Base-by-base conservation (phyloP, 495 filamentous ascomycete species). In the Podospora pseudopauciseta region DNA sequence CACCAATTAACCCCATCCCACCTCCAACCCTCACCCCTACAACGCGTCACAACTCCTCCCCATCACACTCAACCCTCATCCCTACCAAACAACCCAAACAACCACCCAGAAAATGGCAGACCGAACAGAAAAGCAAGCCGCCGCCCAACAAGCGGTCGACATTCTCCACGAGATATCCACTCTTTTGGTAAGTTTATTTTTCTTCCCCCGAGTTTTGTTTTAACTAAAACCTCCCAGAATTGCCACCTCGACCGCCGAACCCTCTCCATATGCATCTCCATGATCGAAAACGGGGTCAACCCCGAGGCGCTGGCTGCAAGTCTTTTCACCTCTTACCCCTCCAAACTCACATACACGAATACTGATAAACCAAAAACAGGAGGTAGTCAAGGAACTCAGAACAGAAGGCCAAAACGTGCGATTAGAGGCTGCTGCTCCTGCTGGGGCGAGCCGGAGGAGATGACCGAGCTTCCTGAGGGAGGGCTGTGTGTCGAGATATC, bases 211-310 rank as follows among this genome's bases (percentile, higher is more conserved):
- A 23, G 23, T 23, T 23, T 23, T 1, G 23, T 23, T 23, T 23
- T 23, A 23, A 23, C 23, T 23, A 23, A 23, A 23, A 23, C 23
- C 23, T 23, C 23, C 60, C 70, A 97, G 95, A 97, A 98, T 77
- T 97, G 94, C 39, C 85, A 95, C 70, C 88, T 99, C 34, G 93
- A 97, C 78, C 87, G 95, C 20, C 90, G 91, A 53, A 92, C 93
- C 9, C 85, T 99, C 15, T 97, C 94, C 9, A 89, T 96, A 65
- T 99, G 95, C 75, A 94, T 98, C 65, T 96, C 92, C 57, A 86
- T 99, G 74, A 92, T 99, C 69, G 95, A 99, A 80, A 97, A 97
- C 78, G 96, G 96, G 5, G 92, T 97, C 11, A 96, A 96, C 78
- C 95, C 95, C 5, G 95, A 98, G 76, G 96, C 94, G 9, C 81